Percentiles rank a stretch among this genome's conserved stretches.
Conservation (phyloP, 306 rosid genomes). For the Quillaja saponaria region DNA sequence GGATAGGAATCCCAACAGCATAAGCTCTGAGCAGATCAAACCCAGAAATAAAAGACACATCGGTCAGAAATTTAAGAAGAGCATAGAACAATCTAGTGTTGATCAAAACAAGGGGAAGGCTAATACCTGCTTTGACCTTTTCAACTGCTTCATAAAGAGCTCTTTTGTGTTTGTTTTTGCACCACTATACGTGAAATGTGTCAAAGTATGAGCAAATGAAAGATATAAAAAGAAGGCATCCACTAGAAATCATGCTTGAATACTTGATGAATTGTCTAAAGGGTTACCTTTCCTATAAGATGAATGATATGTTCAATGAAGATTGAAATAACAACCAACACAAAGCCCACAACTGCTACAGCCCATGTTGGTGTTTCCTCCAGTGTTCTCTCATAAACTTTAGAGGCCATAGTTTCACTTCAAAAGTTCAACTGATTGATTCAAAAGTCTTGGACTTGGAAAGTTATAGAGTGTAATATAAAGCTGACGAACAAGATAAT, state of each 20-base stretch:
- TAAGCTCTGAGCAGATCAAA: constrained; percentile 51
- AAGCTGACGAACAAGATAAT: not conserved
- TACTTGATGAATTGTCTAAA: not conserved
- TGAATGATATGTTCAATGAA: constrained; percentile 58
- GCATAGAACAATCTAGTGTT: not conserved
- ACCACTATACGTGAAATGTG: constrained; percentile 37
- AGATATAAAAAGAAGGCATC: not conserved
- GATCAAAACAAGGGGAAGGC: not conserved
- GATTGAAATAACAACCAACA: constrained; percentile 57
- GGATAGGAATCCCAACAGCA: constrained; percentile 78
- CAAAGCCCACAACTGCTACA: constrained; percentile 64
- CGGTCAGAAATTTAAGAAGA: constrained; percentile 20
- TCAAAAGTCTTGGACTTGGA: not conserved
- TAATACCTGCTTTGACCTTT: constrained; percentile 66
- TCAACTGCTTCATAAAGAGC: constrained; percentile 73
- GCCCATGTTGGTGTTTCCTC: constrained; percentile 76
- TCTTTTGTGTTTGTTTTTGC: constrained; percentile 45
- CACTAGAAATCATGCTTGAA: not conserved
- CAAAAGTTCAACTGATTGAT: too few relatives aligned
- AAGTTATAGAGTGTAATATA: not conserved
- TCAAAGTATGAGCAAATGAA: not conserved
- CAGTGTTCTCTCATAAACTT: constrained; percentile 39
- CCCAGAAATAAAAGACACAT: not conserved
- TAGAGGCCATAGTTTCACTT: not conserved
- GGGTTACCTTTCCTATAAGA: constrained; percentile 43